Evolutionary conservation across 2,329 filamentous ascomycete genomes (phyloP).

Genomic region (Ceratocystiopsis brevicomis): DNA sequence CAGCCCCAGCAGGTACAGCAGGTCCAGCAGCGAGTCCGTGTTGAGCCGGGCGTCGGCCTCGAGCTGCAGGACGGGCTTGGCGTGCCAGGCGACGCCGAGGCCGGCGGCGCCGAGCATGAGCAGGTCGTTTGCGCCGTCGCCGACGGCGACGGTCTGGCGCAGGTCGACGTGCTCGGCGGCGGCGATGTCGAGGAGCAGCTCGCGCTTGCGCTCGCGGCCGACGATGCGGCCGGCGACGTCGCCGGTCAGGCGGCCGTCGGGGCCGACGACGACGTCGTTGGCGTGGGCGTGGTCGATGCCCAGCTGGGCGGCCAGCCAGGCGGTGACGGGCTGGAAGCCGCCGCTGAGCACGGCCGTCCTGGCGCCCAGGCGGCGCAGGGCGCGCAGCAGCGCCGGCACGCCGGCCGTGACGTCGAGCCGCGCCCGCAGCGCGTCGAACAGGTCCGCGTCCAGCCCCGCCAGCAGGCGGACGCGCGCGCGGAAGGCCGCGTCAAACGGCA

Average conservation of each 20-base stretch:
- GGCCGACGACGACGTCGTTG: constrained; percentile 57
- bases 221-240: constrained; percentile 56
- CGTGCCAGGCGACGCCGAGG: constrained; percentile 66
- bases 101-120: constrained; percentile 62
- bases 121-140: constrained; percentile 69
- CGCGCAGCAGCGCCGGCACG: constrained; percentile 52
- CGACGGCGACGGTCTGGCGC: constrained; percentile 53
- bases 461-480: constrained; percentile 64
- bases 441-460: constrained; percentile 56
- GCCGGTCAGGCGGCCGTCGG: constrained; percentile 44
- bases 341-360: constrained; percentile 84
- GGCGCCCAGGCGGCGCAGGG: constrained; percentile 59
- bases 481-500: constrained; percentile 77
- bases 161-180: constrained; percentile 44
- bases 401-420: constrained; percentile 69
- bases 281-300: constrained; percentile 79
- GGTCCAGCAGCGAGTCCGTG: constrained; percentile 47
- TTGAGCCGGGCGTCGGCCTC: constrained; percentile 58
- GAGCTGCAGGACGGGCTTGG: constrained; percentile 65
- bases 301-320: constrained; percentile 64
- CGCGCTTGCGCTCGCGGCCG: constrained; percentile 54
- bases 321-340: constrained; percentile 75
- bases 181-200: constrained; percentile 53
- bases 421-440: constrained; percentile 60
- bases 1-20: constrained; percentile 58